Evolutionary conservation across 352 stramenopile genomes (phyloP).

Genomic region (Globisporangium lucens): DNA sequence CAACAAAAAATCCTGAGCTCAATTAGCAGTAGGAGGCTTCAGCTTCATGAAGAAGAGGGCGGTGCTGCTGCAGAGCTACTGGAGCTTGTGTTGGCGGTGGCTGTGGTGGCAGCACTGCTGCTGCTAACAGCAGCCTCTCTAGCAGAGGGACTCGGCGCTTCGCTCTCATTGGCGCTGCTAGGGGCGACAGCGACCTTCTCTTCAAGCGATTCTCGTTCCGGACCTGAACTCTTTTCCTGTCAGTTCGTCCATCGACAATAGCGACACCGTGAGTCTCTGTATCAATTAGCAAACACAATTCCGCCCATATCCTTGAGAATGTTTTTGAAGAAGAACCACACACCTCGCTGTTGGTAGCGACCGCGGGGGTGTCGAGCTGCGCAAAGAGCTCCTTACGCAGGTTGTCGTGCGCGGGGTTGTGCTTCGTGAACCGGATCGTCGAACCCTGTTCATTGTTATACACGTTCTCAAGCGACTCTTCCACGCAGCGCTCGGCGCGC

Average conservation of each 20-base stretch:
- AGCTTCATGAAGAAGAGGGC: neutral
- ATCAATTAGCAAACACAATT: neutral
- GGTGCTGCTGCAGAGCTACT: neutral
- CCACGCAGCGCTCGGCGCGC: slow-evolving; percentile 89
- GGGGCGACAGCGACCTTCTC: slow-evolving; percentile 5
- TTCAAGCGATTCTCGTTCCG: slow-evolving; percentile 11
- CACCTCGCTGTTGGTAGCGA: slow-evolving; percentile 5
- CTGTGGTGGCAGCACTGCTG: neutral
- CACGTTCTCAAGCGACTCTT: slow-evolving; percentile 91
- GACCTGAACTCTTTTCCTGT: neutral
- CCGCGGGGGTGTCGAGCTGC: slow-evolving; percentile 35
- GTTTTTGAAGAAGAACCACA: neutral
- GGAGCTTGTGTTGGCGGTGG: neutral
- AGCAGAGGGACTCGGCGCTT: neutral
- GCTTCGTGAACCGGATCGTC: slow-evolving; percentile 85
- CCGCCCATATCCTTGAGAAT: neutral
- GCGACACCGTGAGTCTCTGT: neutral
- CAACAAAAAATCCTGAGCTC: neutral
- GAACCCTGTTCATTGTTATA: slow-evolving; percentile 92
- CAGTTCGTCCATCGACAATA: neutral
- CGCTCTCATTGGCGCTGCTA: neutral
- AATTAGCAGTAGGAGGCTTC: neutral
- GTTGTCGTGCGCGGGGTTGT: slow-evolving; percentile 78
- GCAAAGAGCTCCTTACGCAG: slow-evolving; percentile 78
- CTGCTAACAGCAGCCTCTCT: neutral